Evolutionary conservation across 1,139 yeast species (phyloP).

Genomic region (Suhomyces panamericanus): DNA sequence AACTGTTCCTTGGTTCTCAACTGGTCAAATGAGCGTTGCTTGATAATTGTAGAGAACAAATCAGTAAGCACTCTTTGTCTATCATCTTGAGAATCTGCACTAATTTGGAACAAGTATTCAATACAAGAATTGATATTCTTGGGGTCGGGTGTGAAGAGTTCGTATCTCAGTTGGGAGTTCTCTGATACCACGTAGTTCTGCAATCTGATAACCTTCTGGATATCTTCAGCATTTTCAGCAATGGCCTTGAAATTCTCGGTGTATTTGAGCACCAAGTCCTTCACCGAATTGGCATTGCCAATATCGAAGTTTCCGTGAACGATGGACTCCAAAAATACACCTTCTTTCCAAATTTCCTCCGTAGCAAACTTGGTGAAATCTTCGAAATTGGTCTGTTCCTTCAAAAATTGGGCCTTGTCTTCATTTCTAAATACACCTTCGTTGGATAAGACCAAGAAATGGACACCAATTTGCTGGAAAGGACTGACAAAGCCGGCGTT

Average conservation of each 20-base stretch:
- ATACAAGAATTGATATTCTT: conserved; percentile 83
- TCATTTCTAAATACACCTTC: conserved; percentile 68
- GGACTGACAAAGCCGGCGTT: conserved; percentile 80
- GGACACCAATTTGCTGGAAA: conserved; percentile 67
- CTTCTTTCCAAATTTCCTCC: conserved; percentile 41
- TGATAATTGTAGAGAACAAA: conserved; percentile 66
- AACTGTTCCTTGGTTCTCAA: conserved; percentile 90
- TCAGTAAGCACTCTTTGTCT: conserved; percentile 53
- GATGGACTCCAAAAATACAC: conserved; percentile 64
- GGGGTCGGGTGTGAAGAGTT: conserved; percentile 57
- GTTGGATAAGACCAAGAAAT: conserved; percentile 61
- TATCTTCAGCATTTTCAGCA: conserved; percentile 39
- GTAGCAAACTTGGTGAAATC: conserved; percentile 50
- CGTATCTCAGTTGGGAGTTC: conserved; percentile 48
- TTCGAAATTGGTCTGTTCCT: conserved; percentile 42
- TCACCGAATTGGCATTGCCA: conserved; percentile 47
- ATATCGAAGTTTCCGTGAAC: conserved; percentile 76
- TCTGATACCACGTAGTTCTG: conserved; percentile 44
- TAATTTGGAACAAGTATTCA: conserved; percentile 74
- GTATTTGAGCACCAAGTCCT: conserved; percentile 21
- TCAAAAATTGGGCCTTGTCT: conserved; percentile 58
- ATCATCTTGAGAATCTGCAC: conserved; percentile 35
- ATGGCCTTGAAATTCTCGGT: conserved; percentile 34
- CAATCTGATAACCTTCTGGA: conserved; percentile 23
- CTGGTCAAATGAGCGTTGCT: conserved; percentile 87